Evolutionary conservation across 306 rosid genomes (phyloP), one percentile per base, ranked within the genome.

Genomic region (Prunus armeniaca): DNA sequence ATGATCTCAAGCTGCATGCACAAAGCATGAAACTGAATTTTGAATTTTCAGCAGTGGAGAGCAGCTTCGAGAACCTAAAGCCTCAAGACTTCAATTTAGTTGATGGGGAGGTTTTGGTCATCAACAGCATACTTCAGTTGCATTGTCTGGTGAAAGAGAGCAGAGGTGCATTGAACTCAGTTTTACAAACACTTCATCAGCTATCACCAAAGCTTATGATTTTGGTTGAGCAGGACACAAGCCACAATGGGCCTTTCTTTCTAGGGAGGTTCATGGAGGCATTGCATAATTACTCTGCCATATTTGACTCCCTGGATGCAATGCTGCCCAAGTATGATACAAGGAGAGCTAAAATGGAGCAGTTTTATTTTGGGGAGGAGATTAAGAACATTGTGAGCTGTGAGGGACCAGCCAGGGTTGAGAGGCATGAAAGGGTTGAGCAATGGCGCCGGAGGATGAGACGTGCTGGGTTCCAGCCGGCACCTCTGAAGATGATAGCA

Each of bases 221-320:
- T 1, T 38, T 75, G 30, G 79, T 75, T 12, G 79, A 75, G 79
- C 79, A 75, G 34, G 79, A 75, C 49, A 65, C 72, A 20, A 65
- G 72, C 64, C 79, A 75, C 52, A 75, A 75, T 30, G 79, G 72
- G 19, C 79, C 79, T 32, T 65, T 75, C 72, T 75, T 75, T 65
- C 79, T 75, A 12, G 79, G 79, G 55, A 75, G 72, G 52, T 75
- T 75, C 72, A 65, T 65, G 79, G 79, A 65, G 72, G 79, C 79
- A 51, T 10, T 65, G 72, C 72, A 75, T 65, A 64, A 51, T 15
- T 75, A 75, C 72, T 65, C 79, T 14, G 79, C 79, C 50, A 75
- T 75, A 20, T 75, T 75, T 12, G 65, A 75, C 65, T 51, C 65
- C 50, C 28, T 75, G 14, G 79, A 75, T 52, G 72, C 72, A 49